These are phyloP conservation scores for Citrullus mucosospermus DNA, from an alignment of 306 rosid genomes.

Conservation along the genomic window DNA sequence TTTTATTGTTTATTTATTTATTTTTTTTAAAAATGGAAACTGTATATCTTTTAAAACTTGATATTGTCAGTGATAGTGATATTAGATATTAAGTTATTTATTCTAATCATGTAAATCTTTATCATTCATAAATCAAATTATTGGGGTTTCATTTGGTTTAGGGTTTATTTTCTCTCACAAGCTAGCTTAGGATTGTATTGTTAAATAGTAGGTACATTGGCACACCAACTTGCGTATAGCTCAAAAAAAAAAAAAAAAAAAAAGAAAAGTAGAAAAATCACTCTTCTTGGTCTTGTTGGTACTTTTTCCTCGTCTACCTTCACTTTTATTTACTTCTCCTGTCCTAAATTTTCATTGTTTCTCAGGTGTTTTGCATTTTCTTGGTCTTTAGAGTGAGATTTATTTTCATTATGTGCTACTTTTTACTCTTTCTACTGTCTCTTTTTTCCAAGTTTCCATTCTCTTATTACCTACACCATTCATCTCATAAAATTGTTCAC, in stretches of 20 bases:
- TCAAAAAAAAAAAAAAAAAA: too few relatives aligned
- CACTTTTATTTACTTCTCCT: neutral
- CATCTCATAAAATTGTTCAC: neutral
- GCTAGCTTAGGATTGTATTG: neutral
- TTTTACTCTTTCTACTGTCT: neutral
- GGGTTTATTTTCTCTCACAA: neutral
- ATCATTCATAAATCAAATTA: neutral
- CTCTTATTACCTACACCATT: neutral
- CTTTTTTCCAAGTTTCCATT: neutral
- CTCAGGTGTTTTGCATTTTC: neutral
- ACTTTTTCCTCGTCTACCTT: neutral
- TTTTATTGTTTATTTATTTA: too few relatives aligned
- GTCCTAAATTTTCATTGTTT: neutral
- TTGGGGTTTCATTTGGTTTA: neutral
- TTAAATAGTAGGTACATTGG: neutral
- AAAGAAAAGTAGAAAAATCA: neutral
- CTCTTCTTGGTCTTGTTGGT: neutral
- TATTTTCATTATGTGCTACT: neutral
- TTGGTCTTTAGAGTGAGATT: neutral
- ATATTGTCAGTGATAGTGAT: neutral
- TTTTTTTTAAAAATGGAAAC: too few relatives aligned
- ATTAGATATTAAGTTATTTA: neutral
- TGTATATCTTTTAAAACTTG: neutral
- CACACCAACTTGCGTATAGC: neutral
- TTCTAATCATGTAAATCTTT: neutral